Conservation (phyloP, 306 rosid species). For the Vigna reflexopilosa region DNA sequence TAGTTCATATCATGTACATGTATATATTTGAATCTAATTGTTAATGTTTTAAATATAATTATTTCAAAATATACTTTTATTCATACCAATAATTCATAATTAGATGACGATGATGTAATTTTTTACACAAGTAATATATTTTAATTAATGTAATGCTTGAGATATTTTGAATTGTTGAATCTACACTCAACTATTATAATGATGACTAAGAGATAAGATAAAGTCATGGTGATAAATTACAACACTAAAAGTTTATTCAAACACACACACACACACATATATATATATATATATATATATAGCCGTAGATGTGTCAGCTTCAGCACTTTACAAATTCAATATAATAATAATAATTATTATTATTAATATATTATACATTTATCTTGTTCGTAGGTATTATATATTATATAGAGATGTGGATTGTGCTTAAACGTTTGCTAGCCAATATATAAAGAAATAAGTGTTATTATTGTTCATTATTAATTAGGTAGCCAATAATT, state of each 20-base stretch:
- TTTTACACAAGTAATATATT: neutral
- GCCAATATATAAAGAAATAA: neutral
- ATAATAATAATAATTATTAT: neutral
- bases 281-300: neutral
- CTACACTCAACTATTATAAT: neutral
- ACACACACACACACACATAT: too few species aligned
- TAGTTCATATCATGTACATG: too few species aligned
- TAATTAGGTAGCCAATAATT: conserved; percentile 20
- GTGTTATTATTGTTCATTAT: neutral
- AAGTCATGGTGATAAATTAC: neutral
- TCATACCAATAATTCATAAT: too few species aligned
- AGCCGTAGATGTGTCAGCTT: neutral
- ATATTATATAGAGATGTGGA: neutral
- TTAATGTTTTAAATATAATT: too few species aligned
- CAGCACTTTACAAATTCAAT: neutral
- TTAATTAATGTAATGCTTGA: neutral
- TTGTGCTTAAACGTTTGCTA: neutral
- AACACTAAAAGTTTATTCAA: conserved; percentile 1
- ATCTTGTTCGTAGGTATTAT: neutral
- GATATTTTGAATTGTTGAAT: neutral
- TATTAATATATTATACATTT: neutral
- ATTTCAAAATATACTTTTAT: too few species aligned
- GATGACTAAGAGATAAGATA: conserved; percentile 1
- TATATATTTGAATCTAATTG: too few species aligned
- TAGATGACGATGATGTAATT: too few species aligned